Conservation (phyloP, 768 basidiomycete genomes). For the Kwoniella sp. region DNA sequence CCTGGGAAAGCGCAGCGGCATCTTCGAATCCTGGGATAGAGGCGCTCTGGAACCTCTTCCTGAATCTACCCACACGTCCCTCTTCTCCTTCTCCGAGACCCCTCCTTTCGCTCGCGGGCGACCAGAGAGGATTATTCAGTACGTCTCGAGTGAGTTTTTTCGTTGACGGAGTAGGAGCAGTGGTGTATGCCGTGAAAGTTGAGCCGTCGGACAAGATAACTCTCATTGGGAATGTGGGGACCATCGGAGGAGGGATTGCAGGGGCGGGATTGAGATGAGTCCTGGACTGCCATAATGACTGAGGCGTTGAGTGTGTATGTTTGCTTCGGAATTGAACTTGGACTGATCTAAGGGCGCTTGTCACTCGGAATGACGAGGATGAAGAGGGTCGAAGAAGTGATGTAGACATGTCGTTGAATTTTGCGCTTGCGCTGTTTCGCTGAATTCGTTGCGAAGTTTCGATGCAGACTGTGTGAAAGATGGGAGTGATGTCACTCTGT, state of each 20-base stretch:
- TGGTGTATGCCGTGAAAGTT: conserved; percentile 83
- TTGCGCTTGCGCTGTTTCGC: too few species aligned
- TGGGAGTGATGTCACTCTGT: too few species aligned
- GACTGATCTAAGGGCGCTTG: neutral
- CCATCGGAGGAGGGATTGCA: conserved; percentile 75
- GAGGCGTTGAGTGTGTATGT: conserved; percentile 22
- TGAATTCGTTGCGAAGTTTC: too few species aligned
- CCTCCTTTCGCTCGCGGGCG: conserved; percentile 61
- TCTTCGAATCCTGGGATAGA: conserved; percentile 5
- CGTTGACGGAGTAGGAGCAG: conserved; percentile 76
- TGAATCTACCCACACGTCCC: conserved; percentile 80
- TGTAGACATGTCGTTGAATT: conserved; percentile 5
- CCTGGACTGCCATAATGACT: conserved; percentile 70
- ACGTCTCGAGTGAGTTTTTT: conserved; percentile 76
- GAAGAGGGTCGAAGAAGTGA: conserved; percentile 15
- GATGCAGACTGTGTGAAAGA: too few species aligned
- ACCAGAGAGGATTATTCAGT: conserved; percentile 86
- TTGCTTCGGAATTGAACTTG: conserved; percentile 16
- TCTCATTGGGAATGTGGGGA: conserved; percentile 81
- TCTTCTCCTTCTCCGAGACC: conserved; percentile 69
- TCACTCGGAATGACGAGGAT: neutral
- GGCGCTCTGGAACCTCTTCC: conserved; percentile 66
- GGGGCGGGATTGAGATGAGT: conserved; percentile 63
- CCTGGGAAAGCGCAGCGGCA: neutral
- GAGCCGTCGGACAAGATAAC: conserved; percentile 87